A percentile compares a stretch with the other conserved stretches of the same genome.
phyloP scores from a whole-genome alignment of 768 basidiomycete species.

The Lentinus brumalis region DNA sequence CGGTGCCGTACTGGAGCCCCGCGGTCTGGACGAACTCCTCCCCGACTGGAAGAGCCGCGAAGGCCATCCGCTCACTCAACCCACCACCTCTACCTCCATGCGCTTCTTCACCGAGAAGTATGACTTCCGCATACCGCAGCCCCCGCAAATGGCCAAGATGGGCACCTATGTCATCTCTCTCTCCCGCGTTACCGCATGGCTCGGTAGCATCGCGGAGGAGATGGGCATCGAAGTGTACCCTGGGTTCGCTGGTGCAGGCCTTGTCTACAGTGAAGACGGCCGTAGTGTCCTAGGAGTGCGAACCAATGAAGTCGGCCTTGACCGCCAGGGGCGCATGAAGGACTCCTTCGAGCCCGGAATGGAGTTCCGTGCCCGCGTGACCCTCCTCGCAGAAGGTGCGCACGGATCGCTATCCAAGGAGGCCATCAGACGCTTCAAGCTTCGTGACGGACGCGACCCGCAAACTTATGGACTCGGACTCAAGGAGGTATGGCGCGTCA shows the following conservation, averaged over 20 bases:
- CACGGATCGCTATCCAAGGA: constrained; percentile 90
- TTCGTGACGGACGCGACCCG: constrained; percentile 69
- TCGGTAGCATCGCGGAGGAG: constrained; percentile 82
- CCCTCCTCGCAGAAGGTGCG: constrained; percentile 91
- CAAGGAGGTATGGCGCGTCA: constrained; percentile 97
- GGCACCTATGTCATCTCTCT: constrained; percentile 94
- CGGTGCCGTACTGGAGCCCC: constrained; percentile 92
- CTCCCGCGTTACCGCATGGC: constrained; percentile 87
- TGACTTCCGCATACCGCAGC: constrained; percentile 87
- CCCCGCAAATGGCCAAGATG: constrained; percentile 94
- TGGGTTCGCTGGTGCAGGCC: constrained; percentile 89
- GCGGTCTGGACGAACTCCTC: constrained; percentile 86
- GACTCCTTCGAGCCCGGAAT: constrained; percentile 94
- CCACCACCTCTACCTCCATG: constrained; percentile 81
- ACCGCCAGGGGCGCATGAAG: constrained; percentile 74
- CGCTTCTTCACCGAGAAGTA: constrained; percentile 72
- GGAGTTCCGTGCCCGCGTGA: constrained; percentile 91
- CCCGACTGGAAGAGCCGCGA: constrained; percentile 74
- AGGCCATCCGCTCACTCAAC: constrained; percentile 79
- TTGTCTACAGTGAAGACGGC: constrained; percentile 70
- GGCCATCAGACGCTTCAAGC: constrained; percentile 69
- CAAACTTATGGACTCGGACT: constrained; percentile 97
- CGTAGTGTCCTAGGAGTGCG: constrained; percentile 72
- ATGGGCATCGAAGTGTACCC: constrained; percentile 95
- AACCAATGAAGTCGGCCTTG: constrained; percentile 94